These are phyloP conservation scores for Tetraselmis chui DNA, from an alignment of 139 green algal genomes.

Conservation along the genomic window DNA sequence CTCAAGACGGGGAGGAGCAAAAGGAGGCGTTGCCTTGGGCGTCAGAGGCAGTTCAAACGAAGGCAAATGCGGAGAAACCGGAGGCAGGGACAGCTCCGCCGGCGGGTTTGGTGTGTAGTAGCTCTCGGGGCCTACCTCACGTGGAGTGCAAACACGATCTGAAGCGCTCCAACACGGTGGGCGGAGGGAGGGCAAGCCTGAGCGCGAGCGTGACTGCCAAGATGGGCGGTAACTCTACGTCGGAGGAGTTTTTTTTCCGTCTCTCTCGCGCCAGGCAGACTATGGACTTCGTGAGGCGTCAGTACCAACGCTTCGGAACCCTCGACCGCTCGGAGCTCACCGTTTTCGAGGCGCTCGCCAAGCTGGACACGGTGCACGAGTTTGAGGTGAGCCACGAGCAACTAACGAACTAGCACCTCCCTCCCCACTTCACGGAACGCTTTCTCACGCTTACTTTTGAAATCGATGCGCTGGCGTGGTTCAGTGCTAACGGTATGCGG, in stretches of 20 bases:
- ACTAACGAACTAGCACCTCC: too few relatives aligned
- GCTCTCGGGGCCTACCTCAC: not conserved
- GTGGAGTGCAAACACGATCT: not conserved
- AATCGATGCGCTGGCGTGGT: too few relatives aligned
- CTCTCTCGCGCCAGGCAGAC: constrained; percentile 79
- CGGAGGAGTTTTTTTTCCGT: constrained; percentile 64
- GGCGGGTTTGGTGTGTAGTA: too few relatives aligned
- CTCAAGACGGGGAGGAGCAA: not conserved
- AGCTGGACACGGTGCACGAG: constrained; percentile 57
- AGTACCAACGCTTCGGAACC: constrained; percentile 37
- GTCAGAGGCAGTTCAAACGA: not conserved
- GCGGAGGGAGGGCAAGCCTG: not conserved
- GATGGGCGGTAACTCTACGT: not conserved
- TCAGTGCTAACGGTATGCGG: too few relatives aligned
- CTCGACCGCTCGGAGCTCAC: constrained; percentile 51
- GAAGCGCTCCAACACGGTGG: not conserved
- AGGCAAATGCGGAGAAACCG: not conserved
- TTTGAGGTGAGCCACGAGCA: constrained; percentile 64
- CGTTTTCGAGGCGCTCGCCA: constrained; percentile 66
- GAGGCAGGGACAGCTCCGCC: not conserved
- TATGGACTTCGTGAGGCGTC: constrained; percentile 73
- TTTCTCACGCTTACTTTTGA: too few relatives aligned
- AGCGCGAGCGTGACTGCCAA: not conserved
- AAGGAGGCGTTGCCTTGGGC: not conserved
- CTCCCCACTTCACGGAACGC: too few relatives aligned